Base-by-base conservation (phyloP, 192 early-diverging fungal genomes). In the Backusella psychrophila region DNA sequence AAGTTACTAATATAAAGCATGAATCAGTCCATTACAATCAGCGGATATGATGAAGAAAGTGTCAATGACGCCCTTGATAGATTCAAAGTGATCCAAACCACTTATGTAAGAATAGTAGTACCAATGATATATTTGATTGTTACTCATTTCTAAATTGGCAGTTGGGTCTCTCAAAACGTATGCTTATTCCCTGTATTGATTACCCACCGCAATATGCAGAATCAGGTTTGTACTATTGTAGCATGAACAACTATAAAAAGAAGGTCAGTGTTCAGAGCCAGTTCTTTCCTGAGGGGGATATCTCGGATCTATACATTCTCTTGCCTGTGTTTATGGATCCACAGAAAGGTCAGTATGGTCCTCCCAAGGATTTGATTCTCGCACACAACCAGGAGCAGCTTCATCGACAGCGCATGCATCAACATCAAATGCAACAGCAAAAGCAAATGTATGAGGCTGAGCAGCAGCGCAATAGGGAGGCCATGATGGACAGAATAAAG, bases 131-230 rank as follows among this genome's bases (percentile, higher is more conserved):
- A 8, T 44, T 17, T 44, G 3, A 1, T 42, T 15, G 42, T 3
- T 8, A 6, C 6, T 36, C 15, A 68, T 17, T 17, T 14, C 7
- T 68, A 8, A 21, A 19, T 31, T 68, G 35, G 17, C 17, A 33
- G 33, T 6, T 68, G 35, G 66, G 35, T 14, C 19, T 36, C 5
- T 68, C 31, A 35, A 68, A 63, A 11, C 56, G 56, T 1, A 68
- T 33, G 35, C 29, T 68, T n/a, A n/a, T 68, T 9, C 66, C 66
- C n/a, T 68, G 66, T 34, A 68, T 68, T 36, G 17, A n/a, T 68
- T 68, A 68, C n/a, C 66, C 66, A 0, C 12, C 5, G 7, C 29
- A 36, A 17, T 68, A 33, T n/a, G 15, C 6, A 11, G 17, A 38
- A 21, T 68, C 31, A 3, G 66, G 66, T 3, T 17, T 68, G 1